A percentile compares a stretch with the other conserved stretches of the same genome.
phyloP scores from a whole-genome alignment of 192 early-diverging fungal genomes.

The Backusella westeae region DNA sequence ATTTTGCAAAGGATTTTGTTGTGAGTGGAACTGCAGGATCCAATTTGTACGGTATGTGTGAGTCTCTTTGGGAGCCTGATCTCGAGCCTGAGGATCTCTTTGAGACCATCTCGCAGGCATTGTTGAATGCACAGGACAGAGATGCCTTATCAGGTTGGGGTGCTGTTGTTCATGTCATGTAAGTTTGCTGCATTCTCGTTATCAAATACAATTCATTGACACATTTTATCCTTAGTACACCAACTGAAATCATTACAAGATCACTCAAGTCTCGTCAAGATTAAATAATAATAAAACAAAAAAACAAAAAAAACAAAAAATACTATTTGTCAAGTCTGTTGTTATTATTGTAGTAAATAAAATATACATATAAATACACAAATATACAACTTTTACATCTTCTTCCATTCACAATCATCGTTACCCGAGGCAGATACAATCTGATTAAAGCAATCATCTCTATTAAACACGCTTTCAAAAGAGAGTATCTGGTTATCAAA shows the following conservation, averaged over 20 bases:
- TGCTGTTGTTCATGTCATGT: constrained; percentile 91
- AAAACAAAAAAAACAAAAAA: neutral
- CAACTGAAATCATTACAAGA: constrained; percentile 81
- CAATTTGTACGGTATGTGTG: constrained; percentile 95
- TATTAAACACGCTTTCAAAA: constrained; percentile 28
- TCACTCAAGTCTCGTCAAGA: constrained; percentile 77
- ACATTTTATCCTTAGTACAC: constrained; percentile 56
- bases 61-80: constrained; percentile 96
- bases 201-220: too few species aligned
- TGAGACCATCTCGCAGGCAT: constrained; percentile 92
- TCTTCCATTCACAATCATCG: constrained; percentile 17
- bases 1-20: constrained; percentile 92
- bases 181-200: constrained; percentile 19
- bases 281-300: constrained; percentile 2
- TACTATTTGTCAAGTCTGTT: neutral
- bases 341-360: neutral
- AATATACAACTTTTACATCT: neutral
- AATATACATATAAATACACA: neutral
- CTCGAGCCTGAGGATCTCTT: constrained; percentile 97
- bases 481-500: constrained; percentile 16
- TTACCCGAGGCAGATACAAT: constrained; percentile 21
- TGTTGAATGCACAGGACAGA: constrained; percentile 93
- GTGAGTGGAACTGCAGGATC: constrained; percentile 86
- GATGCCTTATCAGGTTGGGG: constrained; percentile 97
- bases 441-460: constrained; percentile 32